Percentiles rank a stretch among this genome's conserved stretches.
These are phyloP conservation scores for Pyrenophora teres DNA, from an alignment of 2,329 filamentous ascomycete species.

Conservation along the genomic window DNA sequence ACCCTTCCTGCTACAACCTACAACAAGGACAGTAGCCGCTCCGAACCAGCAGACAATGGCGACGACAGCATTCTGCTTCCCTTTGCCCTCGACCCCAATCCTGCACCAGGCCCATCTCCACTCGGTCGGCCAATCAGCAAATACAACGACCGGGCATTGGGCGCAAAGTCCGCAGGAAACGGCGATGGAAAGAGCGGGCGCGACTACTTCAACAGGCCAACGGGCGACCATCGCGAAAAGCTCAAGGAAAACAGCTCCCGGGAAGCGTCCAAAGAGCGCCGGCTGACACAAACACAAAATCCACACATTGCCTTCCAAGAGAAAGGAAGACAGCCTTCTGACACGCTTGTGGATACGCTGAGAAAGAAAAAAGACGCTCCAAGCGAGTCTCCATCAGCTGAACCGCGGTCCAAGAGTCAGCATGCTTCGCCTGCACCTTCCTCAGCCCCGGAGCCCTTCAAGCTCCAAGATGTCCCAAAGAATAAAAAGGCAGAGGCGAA, in stretches of 20 bases:
- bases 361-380: slow-evolving; percentile 51
- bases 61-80: slow-evolving; percentile 59
- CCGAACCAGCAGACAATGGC: slow-evolving; percentile 66
- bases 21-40: slow-evolving; percentile 72
- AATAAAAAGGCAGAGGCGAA: slow-evolving; percentile 58
- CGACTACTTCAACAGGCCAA: slow-evolving; percentile 53
- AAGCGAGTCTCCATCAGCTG: slow-evolving; percentile 38
- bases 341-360: slow-evolving; percentile 62
- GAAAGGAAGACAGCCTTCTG: slow-evolving; percentile 70
- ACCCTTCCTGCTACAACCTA: slow-evolving; percentile 77
- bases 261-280: slow-evolving; percentile 52
- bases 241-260: slow-evolving; percentile 51
- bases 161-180: slow-evolving; percentile 20
- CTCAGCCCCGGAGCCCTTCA: slow-evolving; percentile 59
- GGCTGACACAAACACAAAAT: slow-evolving; percentile 55
- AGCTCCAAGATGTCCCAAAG: slow-evolving; percentile 79
- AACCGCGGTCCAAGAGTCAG: slow-evolving; percentile 56
- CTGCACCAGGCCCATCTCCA: slow-evolving; percentile 49
- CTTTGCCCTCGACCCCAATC: slow-evolving; percentile 58
- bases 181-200: slow-evolving; percentile 37
- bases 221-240: slow-evolving; percentile 47
- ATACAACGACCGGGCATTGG: slow-evolving; percentile 32
- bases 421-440: slow-evolving; percentile 44
- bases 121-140: slow-evolving; percentile 40
- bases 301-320: slow-evolving; percentile 95